These are phyloP conservation scores for Guadua angustifolia DNA, from an alignment of 176 grass and related monocot species.

Conservation along the genomic window DNA sequence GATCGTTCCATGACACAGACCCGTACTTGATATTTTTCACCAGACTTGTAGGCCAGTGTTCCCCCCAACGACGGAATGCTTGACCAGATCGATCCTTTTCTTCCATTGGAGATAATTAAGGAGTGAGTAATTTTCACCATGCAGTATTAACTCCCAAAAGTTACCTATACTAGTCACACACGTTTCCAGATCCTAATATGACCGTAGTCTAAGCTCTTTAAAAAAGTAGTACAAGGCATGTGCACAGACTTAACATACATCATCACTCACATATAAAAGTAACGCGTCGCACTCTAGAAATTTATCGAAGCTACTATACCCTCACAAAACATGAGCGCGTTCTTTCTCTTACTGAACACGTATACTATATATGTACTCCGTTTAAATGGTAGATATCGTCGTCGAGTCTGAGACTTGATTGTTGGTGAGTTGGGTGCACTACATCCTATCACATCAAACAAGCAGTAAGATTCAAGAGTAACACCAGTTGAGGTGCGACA, in stretches of 20 bases:
- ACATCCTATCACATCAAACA: not conserved
- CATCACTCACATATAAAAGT: too few species aligned
- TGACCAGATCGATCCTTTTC: not conserved
- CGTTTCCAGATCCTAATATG: not conserved
- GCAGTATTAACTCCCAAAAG: not conserved
- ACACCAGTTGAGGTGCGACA: not conserved
- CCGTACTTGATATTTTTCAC: not conserved
- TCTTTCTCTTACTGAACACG: too few species aligned
- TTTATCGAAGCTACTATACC: too few species aligned
- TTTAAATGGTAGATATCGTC: too few species aligned
- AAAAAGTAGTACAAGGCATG: too few species aligned
- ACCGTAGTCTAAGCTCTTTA: not conserved
- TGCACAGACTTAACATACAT: too few species aligned
- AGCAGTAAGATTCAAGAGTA: not conserved
- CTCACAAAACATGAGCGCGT: too few species aligned
- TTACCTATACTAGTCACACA: not conserved
- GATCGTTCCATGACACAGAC: slow-evolving; percentile 21
- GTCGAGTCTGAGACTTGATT: too few species aligned
- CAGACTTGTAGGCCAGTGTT: not conserved
- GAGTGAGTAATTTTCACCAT: not conserved
- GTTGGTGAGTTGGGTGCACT: too few species aligned
- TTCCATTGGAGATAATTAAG: not conserved
- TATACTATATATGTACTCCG: too few species aligned
- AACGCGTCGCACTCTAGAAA: too few species aligned
- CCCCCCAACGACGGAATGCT: slow-evolving; percentile 16